Conservation (phyloP, 2,329 filamentous ascomycete genomes). For the Dryadomyces quercus-mongolicae region DNA sequence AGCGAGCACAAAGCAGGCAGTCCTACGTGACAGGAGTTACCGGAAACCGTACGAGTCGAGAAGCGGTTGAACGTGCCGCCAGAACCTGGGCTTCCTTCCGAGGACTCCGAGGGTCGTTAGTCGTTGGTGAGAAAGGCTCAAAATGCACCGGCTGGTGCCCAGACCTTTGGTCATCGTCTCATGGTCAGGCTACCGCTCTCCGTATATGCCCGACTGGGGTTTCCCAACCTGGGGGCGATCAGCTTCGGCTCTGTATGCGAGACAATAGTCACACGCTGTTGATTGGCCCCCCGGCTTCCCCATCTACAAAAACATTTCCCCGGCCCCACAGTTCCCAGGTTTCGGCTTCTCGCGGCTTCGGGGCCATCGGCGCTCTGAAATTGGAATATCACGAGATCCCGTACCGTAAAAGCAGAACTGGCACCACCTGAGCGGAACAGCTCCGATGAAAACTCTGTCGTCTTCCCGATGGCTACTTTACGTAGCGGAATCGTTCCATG, state of each 20-base stretch:
- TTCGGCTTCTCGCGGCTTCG: neutral
- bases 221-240: neutral
- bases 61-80: neutral
- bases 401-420: neutral
- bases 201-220: neutral
- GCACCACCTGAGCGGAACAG: neutral
- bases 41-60: too few relatives aligned
- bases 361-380: neutral
- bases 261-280: neutral
- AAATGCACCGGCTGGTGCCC: neutral
- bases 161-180: neutral
- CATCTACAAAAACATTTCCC: neutral
- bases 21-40: neutral
- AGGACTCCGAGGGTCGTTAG: neutral
- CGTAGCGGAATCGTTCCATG: too few relatives aligned
- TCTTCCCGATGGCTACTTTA: neutral
- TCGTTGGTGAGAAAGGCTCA: neutral
- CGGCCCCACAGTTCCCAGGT: neutral
- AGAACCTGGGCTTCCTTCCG: neutral
- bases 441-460: neutral
- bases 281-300: neutral
- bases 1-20: neutral
- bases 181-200: slow-evolving; percentile 1
- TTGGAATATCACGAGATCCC: neutral
- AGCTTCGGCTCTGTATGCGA: neutral